These are phyloP conservation scores for Betula pendula DNA, from an alignment of 306 rosid genomes.

Conservation along the genomic window DNA sequence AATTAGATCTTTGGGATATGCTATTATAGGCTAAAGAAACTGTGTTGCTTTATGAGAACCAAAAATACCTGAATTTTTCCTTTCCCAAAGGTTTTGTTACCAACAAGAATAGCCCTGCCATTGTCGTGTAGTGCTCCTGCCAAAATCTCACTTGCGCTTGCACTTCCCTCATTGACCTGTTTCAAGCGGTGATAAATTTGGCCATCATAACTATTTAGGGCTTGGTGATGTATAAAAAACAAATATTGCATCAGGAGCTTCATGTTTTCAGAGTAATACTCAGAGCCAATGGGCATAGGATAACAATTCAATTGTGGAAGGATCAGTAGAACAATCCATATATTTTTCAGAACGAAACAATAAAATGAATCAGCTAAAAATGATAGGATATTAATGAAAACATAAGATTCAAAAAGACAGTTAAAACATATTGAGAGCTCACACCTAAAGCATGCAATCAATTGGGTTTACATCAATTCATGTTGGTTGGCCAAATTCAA, in stretches of 20 bases:
- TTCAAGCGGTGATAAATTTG: not conserved
- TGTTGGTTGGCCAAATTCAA: not conserved
- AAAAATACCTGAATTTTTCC: conserved; percentile 88
- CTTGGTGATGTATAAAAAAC: not conserved
- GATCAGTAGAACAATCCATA: not conserved
- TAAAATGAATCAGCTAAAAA: not conserved
- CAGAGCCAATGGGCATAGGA: not conserved
- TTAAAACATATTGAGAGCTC: not conserved
- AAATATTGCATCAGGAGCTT: not conserved
- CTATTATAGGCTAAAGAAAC: not conserved
- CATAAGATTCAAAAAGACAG: not conserved
- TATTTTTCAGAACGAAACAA: not conserved
- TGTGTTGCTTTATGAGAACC: conserved; percentile 2
- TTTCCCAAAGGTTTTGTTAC: conserved; percentile 93
- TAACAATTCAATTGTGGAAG: not conserved
- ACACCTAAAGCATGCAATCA: not conserved
- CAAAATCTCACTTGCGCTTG: conserved; percentile 96
- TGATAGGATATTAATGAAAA: not conserved
- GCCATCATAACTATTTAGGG: not conserved
- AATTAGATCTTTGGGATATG: not conserved
- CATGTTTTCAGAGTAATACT: not conserved
- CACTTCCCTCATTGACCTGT: conserved; percentile 98
- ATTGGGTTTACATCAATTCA: not conserved
- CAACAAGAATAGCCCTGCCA: conserved; percentile 85
- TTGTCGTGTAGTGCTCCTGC: conserved; percentile 97